Conservation (phyloP, 805 yeast genomes). For the Yarrowia sp. region DNA sequence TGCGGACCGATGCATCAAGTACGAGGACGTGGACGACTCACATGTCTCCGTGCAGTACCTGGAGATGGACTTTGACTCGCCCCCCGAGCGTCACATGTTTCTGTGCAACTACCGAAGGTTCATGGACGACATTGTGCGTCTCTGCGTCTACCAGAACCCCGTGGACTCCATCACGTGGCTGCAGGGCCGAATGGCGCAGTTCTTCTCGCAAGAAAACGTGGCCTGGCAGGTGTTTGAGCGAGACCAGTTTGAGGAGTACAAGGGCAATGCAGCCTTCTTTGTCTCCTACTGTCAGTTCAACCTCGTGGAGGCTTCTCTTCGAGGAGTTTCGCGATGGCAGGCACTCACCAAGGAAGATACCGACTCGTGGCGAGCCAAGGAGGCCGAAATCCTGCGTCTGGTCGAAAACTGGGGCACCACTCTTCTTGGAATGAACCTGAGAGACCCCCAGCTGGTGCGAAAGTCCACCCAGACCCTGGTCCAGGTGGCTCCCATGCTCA, state of each 20-base stretch:
- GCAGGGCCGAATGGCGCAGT: slow-evolving; percentile 70
- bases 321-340: slow-evolving; percentile 95
- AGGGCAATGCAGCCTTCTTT: slow-evolving; percentile 67
- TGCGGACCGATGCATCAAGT: slow-evolving; percentile 78
- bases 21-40: slow-evolving; percentile 69
- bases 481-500: slow-evolving; percentile 88
- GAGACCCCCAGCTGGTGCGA: slow-evolving; percentile 80
- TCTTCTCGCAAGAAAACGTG: slow-evolving; percentile 67
- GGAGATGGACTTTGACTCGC: slow-evolving; percentile 87
- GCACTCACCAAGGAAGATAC: slow-evolving; percentile 61
- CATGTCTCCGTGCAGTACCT: slow-evolving; percentile 69
- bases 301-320: slow-evolving; percentile 84
- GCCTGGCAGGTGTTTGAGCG: slow-evolving; percentile 70
- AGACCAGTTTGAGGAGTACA: slow-evolving; percentile 58
- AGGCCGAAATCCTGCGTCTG: slow-evolving; percentile 56
- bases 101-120: slow-evolving; percentile 80
- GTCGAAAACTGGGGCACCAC: slow-evolving; percentile 65
- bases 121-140: slow-evolving; percentile 88
- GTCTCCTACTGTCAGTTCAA: slow-evolving; percentile 82
- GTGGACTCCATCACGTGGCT: slow-evolving; percentile 84
- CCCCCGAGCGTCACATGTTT: slow-evolving; percentile 78
- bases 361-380: slow-evolving; percentile 60
- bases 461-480: slow-evolving; percentile 91
- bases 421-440: slow-evolving; percentile 73
- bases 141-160: slow-evolving; percentile 85